Conservation (phyloP, 305 asterid genomes). For the Fraxinus greggii region DNA sequence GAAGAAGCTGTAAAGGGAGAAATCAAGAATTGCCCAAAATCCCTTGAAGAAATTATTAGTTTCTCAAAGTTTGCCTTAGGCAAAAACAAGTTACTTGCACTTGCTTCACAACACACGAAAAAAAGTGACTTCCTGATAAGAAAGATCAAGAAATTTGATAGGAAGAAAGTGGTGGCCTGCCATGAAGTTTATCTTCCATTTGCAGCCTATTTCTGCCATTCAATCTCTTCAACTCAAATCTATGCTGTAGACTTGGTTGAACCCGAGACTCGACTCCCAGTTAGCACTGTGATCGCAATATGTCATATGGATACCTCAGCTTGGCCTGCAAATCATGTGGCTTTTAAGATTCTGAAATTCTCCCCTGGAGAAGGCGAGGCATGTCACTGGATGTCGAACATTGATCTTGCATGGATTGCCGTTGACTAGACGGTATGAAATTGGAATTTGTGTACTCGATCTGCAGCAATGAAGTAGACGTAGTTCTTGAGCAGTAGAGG, state of each 20-base stretch:
- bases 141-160: neutral
- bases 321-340: neutral
- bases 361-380: neutral
- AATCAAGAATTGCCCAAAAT: constrained; percentile 26
- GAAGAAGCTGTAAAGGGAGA: constrained; percentile 30
- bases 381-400: neutral
- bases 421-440: neutral
- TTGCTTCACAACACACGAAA: constrained; percentile 18
- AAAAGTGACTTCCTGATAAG: neutral
- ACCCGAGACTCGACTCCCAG: neutral
- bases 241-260: neutral
- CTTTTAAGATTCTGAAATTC: neutral
- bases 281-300: neutral
- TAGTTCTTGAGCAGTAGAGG: neutral
- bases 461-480: neutral
- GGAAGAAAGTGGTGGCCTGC: neutral
- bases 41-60: constrained; percentile 34
- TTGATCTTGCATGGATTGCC: neutral
- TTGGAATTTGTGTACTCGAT: neutral
- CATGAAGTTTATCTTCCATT: neutral
- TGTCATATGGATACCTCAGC: neutral
- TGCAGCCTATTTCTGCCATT: neutral
- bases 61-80: constrained; percentile 24
- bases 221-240: neutral
- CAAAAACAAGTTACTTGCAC: neutral